A percentile compares a stretch with the other conserved stretches of the same genome.
phyloP scores from a whole-genome alignment of 768 basidiomycete species.

The Naganishia antarctica region DNA sequence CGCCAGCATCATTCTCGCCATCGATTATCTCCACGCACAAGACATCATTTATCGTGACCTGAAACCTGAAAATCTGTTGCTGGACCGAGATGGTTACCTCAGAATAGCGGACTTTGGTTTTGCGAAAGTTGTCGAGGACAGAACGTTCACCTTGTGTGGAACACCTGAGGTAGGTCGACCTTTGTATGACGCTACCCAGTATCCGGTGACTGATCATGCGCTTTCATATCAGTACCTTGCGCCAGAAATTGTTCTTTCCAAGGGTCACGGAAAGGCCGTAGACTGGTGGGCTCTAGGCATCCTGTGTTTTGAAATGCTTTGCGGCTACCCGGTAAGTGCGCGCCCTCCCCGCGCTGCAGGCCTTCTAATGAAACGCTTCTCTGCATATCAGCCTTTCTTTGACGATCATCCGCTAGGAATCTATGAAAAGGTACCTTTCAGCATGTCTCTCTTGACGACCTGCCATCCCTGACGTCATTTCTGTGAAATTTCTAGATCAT shows the following conservation, averaged over 20 bases:
- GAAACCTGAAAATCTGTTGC: slow-evolving; percentile 96
- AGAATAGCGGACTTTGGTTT: slow-evolving; percentile 97
- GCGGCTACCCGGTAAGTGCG: slow-evolving; percentile 69
- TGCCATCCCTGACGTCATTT: neutral
- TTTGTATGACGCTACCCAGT: neutral
- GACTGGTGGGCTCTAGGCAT: slow-evolving; percentile 99
- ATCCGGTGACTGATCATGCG: neutral
- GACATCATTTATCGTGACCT: slow-evolving; percentile 98
- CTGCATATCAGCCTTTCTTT: slow-evolving; percentile 73
- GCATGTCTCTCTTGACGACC: neutral
- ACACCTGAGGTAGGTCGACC: slow-evolving; percentile 40
- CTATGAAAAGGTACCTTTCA: slow-evolving; percentile 66
- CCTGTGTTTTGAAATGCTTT: slow-evolving; percentile 96
- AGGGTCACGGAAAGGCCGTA: slow-evolving; percentile 95
- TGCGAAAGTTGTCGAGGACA: slow-evolving; percentile 93
- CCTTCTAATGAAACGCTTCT: slow-evolving; percentile 7
- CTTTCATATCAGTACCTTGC: slow-evolving; percentile 64
- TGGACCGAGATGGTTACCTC: slow-evolving; percentile 87
- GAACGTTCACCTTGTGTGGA: slow-evolving; percentile 92
- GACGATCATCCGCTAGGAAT: slow-evolving; percentile 97
- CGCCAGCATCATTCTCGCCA: slow-evolving; percentile 88
- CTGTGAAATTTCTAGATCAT: slow-evolving; percentile 57
- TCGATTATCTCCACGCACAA: slow-evolving; percentile 89
- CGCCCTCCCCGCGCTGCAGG: neutral
- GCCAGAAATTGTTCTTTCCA: slow-evolving; percentile 95